Base-by-base conservation (phyloP, 345 rosid genomes). In the Pistacia vera region DNA sequence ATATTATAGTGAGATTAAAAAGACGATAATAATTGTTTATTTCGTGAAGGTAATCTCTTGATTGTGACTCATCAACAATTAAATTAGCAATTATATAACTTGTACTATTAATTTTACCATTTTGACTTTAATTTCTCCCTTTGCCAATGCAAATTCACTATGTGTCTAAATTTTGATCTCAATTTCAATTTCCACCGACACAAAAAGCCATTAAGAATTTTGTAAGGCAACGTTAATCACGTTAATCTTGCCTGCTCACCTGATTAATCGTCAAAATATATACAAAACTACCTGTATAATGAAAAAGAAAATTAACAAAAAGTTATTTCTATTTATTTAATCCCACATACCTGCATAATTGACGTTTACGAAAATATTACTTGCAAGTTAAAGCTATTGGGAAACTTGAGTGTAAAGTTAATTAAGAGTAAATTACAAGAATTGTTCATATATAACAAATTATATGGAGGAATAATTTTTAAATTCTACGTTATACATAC, bases 41-140 rank as follows among this genome's bases (percentile, higher is more conserved):
- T 73, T 73, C 62, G 66, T 63, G 69, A 20, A 33, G 48, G 60
- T 35, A 18, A 51, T 73, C 67, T 56, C 9, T 63, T 73, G 52
- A 63, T 20, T 52, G 44, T 63, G 77, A 73, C 77, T 48, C 5
- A 46, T 5, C 35, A 20, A 20, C 36, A 3, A 22, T 11, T 44
- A 5, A 20, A 4, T 63, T 63, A 35, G 63, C 3, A 59, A 8
- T 63, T 60, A 28, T 4, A 66, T 66, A 4, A n/a, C 54, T 66
- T 66, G 16, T 41, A 44, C 16, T 66, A 66, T 65, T 65, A 8
- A 36, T 17, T 20, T 60, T 22, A 28, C 35, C 63, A 25, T 22
- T 22, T 54, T 11, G 17, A 12, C 55, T 11, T 13, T 10, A 51
- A 51, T 28, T 59, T 28, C 41, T 11, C 16, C 65, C 65, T 28